Conservation (phyloP, 2,329 filamentous ascomycete genomes). For the Ascochyta pisi region DNA sequence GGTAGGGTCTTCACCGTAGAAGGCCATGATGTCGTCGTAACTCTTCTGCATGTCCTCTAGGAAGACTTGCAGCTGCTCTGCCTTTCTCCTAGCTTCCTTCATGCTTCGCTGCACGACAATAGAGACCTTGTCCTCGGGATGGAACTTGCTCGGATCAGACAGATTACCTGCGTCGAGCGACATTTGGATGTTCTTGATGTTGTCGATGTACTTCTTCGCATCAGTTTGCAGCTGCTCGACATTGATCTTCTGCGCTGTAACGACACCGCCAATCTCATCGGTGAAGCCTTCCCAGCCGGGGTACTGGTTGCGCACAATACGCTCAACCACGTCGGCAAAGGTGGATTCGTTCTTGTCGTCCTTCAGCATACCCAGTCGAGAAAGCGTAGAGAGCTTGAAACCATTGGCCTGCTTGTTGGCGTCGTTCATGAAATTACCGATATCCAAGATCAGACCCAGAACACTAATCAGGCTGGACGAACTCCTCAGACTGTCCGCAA, state of each 20-base stretch:
- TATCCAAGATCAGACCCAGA: conserved; percentile 92
- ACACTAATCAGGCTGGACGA: conserved; percentile 96
- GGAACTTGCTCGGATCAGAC: conserved; percentile 96
- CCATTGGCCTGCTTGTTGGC: conserved; percentile 97
- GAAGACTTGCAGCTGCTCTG: conserved; percentile 93
- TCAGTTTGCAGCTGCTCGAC: conserved; percentile 89
- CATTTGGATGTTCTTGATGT: conserved; percentile 90
- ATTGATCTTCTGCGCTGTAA: conserved; percentile 86
- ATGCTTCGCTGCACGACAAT: conserved; percentile 91
- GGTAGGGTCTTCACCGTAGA: conserved; percentile 91
- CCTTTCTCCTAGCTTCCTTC: conserved; percentile 96
- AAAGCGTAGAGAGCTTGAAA: conserved; percentile 96
- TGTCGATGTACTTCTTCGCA: conserved; percentile 90
- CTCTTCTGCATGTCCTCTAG: conserved; percentile 89
- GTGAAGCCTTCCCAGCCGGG: conserved; percentile 92
- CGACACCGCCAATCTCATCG: conserved; percentile 81
- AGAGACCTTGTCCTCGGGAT: conserved; percentile 92
- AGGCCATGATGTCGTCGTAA: conserved; percentile 94
- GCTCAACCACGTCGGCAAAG: conserved; percentile 92
- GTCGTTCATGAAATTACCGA: conserved; percentile 99
- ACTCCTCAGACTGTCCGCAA: conserved; percentile 88
- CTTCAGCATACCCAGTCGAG: conserved; percentile 94
- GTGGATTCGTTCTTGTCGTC: conserved; percentile 98
- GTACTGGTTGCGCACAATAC: conserved; percentile 95
- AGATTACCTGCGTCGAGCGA: conserved; percentile 93